Conservation (phyloP, 495 filamentous ascomycete species). For the Talaromyces stipitatus region DNA sequence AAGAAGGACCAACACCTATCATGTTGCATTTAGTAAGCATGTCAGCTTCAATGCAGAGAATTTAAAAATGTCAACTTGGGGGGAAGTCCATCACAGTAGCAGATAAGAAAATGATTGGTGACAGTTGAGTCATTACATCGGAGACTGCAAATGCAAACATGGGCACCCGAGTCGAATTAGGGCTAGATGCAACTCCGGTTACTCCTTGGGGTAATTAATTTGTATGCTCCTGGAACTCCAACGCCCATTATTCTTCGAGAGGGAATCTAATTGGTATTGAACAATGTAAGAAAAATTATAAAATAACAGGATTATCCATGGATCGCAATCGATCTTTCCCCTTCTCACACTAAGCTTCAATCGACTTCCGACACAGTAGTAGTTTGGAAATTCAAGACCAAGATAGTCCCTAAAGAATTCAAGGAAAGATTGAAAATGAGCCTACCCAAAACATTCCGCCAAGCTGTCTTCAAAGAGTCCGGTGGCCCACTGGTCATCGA, state of each 20-base stretch:
- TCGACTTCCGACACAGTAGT: background rate
- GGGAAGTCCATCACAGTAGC: background rate
- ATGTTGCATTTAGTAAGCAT: too few relatives aligned
- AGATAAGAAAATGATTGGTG: background rate
- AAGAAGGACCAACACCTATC: too few relatives aligned
- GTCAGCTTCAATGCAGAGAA: too few relatives aligned
- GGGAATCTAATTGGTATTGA: too few relatives aligned
- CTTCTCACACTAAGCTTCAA: background rate
- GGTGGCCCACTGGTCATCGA: constrained; percentile 31
- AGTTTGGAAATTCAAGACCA: background rate
- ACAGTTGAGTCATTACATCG: background rate
- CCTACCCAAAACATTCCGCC: constrained; percentile 44
- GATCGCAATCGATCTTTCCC: background rate
- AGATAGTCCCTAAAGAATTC: background rate
- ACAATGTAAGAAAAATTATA: background rate
- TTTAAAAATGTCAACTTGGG: too few relatives aligned
- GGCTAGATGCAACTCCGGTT: background rate
- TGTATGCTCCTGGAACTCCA: background rate
- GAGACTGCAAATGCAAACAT: background rate
- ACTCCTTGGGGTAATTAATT: background rate
- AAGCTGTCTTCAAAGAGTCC: constrained; percentile 32
- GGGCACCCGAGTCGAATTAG: background rate
- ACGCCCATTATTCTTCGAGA: background rate
- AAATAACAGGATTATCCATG: background rate
- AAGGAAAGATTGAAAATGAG: constrained; percentile 5